phyloP scores from a whole-genome alignment of 2,329 filamentous ascomycete genomes.

The Arthrobotrys musiformis region DNA sequence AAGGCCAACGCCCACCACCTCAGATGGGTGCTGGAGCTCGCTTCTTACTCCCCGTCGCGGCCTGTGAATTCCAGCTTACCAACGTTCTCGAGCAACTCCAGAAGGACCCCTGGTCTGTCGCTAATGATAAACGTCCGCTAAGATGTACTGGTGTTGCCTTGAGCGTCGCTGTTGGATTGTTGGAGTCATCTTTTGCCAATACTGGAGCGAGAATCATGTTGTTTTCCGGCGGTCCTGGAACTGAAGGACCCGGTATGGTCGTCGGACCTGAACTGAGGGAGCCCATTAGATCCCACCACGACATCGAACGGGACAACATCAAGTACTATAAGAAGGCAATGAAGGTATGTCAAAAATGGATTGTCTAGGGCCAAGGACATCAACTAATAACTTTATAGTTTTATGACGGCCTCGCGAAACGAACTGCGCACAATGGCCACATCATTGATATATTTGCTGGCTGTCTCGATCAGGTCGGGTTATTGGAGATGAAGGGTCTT shows the following conservation, averaged over 20 bases:
- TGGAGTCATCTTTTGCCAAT: constrained; percentile 96
- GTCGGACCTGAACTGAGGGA: constrained; percentile 95
- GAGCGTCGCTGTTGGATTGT: constrained; percentile 88
- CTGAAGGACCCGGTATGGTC: constrained; percentile 95
- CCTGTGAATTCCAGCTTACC: constrained; percentile 96
- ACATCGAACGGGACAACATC: constrained; percentile 98
- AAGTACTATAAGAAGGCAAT: constrained; percentile 99
- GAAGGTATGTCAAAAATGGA: constrained; percentile 75
- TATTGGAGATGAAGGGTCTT: constrained; percentile 97
- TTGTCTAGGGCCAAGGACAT: neutral
- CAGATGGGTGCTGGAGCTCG: constrained; percentile 78
- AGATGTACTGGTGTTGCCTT: constrained; percentile 96
- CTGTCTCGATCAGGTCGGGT: constrained; percentile 94
- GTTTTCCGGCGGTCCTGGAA: constrained; percentile 92
- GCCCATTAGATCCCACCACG: constrained; percentile 96
- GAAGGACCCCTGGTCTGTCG: constrained; percentile 96
- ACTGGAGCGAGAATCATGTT: constrained; percentile 95
- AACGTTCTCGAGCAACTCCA: constrained; percentile 95
- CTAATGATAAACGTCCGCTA: constrained; percentile 87
- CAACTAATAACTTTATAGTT: constrained; percentile 68
- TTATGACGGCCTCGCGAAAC: constrained; percentile 92
- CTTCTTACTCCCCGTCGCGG: constrained; percentile 92
- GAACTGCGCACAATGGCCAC: constrained; percentile 94
- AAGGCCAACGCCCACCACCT: constrained; percentile 72
- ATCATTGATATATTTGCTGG: constrained; percentile 98